Conservation (phyloP, 2,329 filamentous ascomycete genomes). For the Aspergillus ochraceoroseus region DNA sequence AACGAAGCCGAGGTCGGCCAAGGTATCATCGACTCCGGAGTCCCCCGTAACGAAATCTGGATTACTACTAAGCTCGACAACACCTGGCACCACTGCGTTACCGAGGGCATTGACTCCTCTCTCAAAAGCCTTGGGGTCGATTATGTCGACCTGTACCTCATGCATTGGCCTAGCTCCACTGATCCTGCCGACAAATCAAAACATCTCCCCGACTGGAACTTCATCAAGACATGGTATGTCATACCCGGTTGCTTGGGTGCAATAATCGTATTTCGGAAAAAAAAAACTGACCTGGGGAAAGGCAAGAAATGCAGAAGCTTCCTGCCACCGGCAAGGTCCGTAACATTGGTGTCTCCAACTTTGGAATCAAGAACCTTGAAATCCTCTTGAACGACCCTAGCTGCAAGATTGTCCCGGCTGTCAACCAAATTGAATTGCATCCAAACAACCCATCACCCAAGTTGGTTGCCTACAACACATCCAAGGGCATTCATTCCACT, state of each 20-base stretch:
- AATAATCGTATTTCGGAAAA: constrained; percentile 54
- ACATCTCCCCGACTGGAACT: constrained; percentile 73
- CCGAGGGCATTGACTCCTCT: constrained; percentile 58
- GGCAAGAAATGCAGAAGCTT: constrained; percentile 45
- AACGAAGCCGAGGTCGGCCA: constrained; percentile 64
- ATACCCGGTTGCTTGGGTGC: constrained; percentile 44
- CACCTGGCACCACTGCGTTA: constrained; percentile 58
- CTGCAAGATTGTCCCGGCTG: constrained; percentile 50
- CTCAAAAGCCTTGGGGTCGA: constrained; percentile 61
- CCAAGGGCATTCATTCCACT: constrained; percentile 52
- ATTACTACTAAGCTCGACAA: constrained; percentile 67
- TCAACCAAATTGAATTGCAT: constrained; percentile 53
- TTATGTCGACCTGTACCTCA: constrained; percentile 68
- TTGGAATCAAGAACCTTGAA: constrained; percentile 74
- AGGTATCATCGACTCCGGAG: constrained; percentile 61
- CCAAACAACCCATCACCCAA: constrained; percentile 66
- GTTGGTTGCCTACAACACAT: constrained; percentile 49
- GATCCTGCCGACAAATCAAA: constrained; percentile 51
- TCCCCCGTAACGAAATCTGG: constrained; percentile 63
- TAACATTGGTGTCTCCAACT: constrained; percentile 84
- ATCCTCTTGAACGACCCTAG: constrained; percentile 64
- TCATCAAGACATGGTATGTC: constrained; percentile 65
- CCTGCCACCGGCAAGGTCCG: constrained; percentile 57
- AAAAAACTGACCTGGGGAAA: constrained; percentile 63
- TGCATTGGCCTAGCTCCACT: constrained; percentile 62